These are phyloP conservation scores for Aspergillus taichungensis DNA, from an alignment of 495 filamentous ascomycete species.

Conservation along the genomic window DNA sequence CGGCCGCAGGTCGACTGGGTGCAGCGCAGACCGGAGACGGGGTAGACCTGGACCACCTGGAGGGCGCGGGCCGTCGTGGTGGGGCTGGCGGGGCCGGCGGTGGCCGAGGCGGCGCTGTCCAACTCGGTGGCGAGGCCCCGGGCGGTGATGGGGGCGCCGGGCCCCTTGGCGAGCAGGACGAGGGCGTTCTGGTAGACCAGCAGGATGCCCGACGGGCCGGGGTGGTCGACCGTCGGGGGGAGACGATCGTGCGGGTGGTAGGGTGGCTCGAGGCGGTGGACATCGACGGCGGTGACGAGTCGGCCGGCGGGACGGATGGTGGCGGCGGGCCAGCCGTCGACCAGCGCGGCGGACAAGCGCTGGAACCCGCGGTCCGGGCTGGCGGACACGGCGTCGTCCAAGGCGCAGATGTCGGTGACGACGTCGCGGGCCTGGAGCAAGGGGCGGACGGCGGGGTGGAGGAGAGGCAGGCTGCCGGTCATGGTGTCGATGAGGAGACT, in stretches of 20 bases:
- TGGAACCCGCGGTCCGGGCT: slow-evolving; percentile 63
- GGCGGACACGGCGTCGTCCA: slow-evolving; percentile 55
- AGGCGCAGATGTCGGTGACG: slow-evolving; percentile 88
- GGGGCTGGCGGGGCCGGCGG: slow-evolving; percentile 28
- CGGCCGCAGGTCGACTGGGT: slow-evolving; percentile 68
- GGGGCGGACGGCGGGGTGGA: slow-evolving; percentile 69
- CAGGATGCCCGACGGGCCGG: slow-evolving; percentile 54
- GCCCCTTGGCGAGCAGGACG: slow-evolving; percentile 62
- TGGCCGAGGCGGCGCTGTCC: slow-evolving; percentile 48
- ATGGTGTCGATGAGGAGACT: slow-evolving; percentile 95
- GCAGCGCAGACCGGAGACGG: slow-evolving; percentile 61
- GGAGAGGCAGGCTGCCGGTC: slow-evolving; percentile 67
- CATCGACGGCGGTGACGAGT: slow-evolving; percentile 77
- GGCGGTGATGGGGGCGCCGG: slow-evolving; percentile 54
- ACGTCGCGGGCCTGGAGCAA: slow-evolving; percentile 83
- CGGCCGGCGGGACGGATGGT: slow-evolving; percentile 66
- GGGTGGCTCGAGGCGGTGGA: slow-evolving; percentile 66
- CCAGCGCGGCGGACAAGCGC: slow-evolving; percentile 62
- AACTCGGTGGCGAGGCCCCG: slow-evolving; percentile 74
- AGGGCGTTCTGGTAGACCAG: slow-evolving; percentile 79
- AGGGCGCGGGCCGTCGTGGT: slow-evolving; percentile 48
- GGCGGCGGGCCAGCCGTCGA: slow-evolving; percentile 72
- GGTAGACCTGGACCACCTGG: slow-evolving; percentile 62
- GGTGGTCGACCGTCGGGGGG: slow-evolving; percentile 19
- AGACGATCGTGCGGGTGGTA: slow-evolving; percentile 43